phyloP scores from a whole-genome alignment of 176 grass and related monocot species.

The Phyllostachys edulis region DNA sequence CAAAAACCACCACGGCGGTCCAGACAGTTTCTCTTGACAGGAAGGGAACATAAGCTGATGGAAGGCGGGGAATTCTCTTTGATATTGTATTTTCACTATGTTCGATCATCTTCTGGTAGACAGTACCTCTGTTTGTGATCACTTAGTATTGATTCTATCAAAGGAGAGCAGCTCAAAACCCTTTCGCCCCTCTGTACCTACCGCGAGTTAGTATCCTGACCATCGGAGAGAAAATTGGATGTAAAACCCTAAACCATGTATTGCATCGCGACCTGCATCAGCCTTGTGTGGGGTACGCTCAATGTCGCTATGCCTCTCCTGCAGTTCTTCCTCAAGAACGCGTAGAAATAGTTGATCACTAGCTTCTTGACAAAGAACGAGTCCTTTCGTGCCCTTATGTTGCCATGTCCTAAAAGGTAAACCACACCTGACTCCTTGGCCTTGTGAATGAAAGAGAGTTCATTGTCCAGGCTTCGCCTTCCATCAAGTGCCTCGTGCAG shows the following conservation, averaged over 20 bases:
- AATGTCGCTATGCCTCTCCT: slow-evolving; percentile 73
- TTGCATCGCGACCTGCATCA: slow-evolving; percentile 97
- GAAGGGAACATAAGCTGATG: neutral
- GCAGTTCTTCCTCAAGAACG: slow-evolving; percentile 92
- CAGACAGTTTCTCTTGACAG: neutral
- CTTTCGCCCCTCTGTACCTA: slow-evolving; percentile 12
- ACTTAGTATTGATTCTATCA: slow-evolving; percentile 22
- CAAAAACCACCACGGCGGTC: slow-evolving; percentile 14
- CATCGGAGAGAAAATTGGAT: slow-evolving; percentile 8
- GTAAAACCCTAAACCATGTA: slow-evolving; percentile 75
- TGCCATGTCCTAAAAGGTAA: slow-evolving; percentile 84
- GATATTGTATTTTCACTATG: neutral
- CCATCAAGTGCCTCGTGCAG: slow-evolving; percentile 39
- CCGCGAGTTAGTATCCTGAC: slow-evolving; percentile 6
- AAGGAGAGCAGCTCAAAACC: slow-evolving; percentile 13
- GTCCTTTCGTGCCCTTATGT: slow-evolving; percentile 90
- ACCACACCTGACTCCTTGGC: slow-evolving; percentile 83
- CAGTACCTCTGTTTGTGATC: neutral
- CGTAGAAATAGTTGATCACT: slow-evolving; percentile 95
- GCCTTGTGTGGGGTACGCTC: slow-evolving; percentile 70
- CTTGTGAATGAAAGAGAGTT: slow-evolving; percentile 81
- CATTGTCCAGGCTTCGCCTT: slow-evolving; percentile 58
- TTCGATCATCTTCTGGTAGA: slow-evolving; percentile 10
- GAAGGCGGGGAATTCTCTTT: neutral
- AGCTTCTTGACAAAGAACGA: slow-evolving; percentile 94